Conservation (phyloP, 306 rosid species). For the Senna tora region DNA sequence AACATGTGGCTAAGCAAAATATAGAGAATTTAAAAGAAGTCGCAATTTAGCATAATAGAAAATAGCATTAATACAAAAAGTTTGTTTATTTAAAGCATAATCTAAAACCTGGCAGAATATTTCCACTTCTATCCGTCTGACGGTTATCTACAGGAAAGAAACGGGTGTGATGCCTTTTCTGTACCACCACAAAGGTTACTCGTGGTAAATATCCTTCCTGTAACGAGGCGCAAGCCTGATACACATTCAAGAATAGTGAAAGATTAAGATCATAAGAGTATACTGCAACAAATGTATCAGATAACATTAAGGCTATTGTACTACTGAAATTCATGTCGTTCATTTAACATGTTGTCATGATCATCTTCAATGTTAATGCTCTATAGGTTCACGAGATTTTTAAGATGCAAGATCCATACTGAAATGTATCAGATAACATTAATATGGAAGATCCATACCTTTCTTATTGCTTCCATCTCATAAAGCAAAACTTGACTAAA, state of each 20-base stretch:
- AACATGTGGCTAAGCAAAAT: not conserved
- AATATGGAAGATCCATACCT: constrained; percentile 57
- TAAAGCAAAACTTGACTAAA: constrained; percentile 73
- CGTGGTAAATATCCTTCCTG: constrained; percentile 50
- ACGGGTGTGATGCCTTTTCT: constrained; percentile 67
- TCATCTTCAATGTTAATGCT: not conserved
- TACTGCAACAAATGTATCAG: no score
- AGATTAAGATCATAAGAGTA: not conserved
- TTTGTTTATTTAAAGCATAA: not conserved
- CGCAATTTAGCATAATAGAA: not conserved
- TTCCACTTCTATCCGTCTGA: constrained; percentile 62
- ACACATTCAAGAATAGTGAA: not conserved
- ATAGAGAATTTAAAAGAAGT: not conserved
- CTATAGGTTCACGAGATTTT: no score
- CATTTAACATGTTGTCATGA: not conserved
- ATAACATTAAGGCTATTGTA: no score
- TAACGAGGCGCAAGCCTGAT: constrained; percentile 61
- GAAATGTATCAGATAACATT: no score
- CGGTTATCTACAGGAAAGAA: constrained; percentile 47
- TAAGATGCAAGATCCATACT: no score
- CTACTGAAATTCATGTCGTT: no score
- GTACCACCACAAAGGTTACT: constrained; percentile 65
- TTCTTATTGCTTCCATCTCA: constrained; percentile 83
- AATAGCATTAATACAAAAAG: not conserved
- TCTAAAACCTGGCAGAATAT: constrained; percentile 66